Conservation (phyloP, 371 early-diverging fungal species). For the Mortierella sp. region DNA sequence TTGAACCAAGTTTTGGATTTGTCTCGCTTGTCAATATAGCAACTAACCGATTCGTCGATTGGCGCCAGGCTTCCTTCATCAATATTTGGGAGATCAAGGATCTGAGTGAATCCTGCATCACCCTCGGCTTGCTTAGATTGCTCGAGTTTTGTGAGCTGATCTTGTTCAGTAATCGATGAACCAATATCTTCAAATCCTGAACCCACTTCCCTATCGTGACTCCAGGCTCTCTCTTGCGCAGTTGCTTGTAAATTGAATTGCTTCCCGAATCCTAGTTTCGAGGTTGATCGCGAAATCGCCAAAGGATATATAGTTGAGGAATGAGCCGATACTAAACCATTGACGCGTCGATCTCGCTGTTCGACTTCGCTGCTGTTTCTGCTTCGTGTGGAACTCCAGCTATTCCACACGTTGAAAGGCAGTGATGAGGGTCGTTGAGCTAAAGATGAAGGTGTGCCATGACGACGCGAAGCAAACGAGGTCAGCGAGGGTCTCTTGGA, state of each 20-base stretch:
- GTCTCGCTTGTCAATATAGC: conserved; percentile 63
- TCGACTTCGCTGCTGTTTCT: too few relatives aligned
- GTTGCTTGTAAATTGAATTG: too few relatives aligned
- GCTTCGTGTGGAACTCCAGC: too few relatives aligned
- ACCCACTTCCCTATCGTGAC: neutral
- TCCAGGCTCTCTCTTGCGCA: too few relatives aligned
- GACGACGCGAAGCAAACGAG: neutral
- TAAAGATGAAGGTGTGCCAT: too few relatives aligned
- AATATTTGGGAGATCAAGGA: neutral
- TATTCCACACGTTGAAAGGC: too few relatives aligned
- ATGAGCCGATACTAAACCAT: too few relatives aligned
- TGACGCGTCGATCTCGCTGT: too few relatives aligned
- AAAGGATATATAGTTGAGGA: neutral
- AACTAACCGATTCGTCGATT: conserved; percentile 51
- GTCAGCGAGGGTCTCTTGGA: conserved; percentile 1
- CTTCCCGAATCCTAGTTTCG: too few relatives aligned
- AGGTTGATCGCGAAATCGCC: too few relatives aligned
- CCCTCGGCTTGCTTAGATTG: neutral
- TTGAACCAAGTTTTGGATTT: conserved; percentile 69
- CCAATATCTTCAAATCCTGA: neutral
- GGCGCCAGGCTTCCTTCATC: neutral
- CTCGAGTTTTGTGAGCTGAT: neutral
- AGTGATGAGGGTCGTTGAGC: too few relatives aligned
- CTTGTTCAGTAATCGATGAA: neutral
- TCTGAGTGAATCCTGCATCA: neutral